Base-by-base conservation (phyloP, 2,329 filamentous ascomycete genomes). In the Coniochaeta hoffmannii region DNA sequence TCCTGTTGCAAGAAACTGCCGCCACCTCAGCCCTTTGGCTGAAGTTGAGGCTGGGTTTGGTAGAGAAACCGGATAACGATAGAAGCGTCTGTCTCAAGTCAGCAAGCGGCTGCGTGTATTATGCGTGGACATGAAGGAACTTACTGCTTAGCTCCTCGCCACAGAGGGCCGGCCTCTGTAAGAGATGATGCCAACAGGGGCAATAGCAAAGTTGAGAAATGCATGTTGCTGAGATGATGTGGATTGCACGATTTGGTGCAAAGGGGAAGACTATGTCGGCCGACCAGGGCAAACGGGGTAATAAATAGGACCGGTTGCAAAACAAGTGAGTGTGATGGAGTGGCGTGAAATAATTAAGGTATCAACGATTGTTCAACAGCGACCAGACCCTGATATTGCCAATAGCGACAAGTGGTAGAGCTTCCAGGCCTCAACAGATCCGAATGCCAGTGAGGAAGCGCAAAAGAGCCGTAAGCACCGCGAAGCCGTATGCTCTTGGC, bases 141-240 rank as follows among this genome's bases (percentile, higher is more conserved):
- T 50, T 57, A 49, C 38, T 52, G 44, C 41, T n/a, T 24, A 44
- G 28, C 32, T 9, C 3, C 28, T 26, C 50, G 53, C 50, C 60
- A 52, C 53, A 68, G 59, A 57, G 65, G 65, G 44, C 63, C 62
- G 28, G 65, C 65, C 59, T 68, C 63, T 22, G 56, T 55, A 28
- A 55, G 56, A 22, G 58, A 26, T 14, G 62, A n/a, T n/a, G 63
- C 50, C 14, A 58, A 50, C 31, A 60, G 51, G 14, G 55, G 22
- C 5, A 56, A 30, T 51, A 62, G 50, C 54, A 63, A n/a, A 50
- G 56, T 38, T 44, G 56, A 55, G 10, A 55, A 50, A 26, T 50
- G 57, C 62, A 63, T 63, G 19, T 54, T 44, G 46, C 15, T 49
- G 30, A 11, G 55, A 26, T 24, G 56, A 12, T 14, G 24, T 6